Conservation (phyloP, 257 asterid genomes). For the Nicotiana sylvestris region DNA sequence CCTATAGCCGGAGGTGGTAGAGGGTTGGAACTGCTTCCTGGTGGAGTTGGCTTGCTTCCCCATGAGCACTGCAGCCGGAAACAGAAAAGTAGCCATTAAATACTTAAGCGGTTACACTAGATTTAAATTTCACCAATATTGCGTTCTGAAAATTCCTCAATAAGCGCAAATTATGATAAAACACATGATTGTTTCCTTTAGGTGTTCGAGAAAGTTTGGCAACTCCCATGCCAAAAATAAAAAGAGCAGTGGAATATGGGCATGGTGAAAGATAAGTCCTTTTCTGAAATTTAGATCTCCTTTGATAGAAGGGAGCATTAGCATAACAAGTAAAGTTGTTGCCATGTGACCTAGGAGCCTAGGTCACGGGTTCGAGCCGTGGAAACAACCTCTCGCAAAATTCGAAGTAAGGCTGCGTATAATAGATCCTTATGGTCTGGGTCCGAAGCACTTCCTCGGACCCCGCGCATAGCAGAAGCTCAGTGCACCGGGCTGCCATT, state of each 20-base stretch:
- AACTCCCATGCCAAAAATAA: neutral
- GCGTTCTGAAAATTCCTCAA: neutral
- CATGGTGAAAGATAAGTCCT: neutral
- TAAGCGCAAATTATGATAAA: neutral
- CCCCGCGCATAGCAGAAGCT: too few species aligned
- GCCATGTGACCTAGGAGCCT: too few species aligned
- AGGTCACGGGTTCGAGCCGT: too few species aligned
- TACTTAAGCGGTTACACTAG: neutral
- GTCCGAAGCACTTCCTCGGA: too few species aligned
- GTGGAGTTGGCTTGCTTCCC: conserved; percentile 90
- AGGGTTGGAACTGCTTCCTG: conserved; percentile 65
- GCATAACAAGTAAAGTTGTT: too few species aligned
- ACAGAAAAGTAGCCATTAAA: neutral
- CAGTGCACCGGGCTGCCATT: too few species aligned
- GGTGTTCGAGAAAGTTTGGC: neutral
- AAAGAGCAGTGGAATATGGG: neutral
- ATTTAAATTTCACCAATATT: neutral
- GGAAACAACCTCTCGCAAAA: too few species aligned
- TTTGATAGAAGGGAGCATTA: too few species aligned
- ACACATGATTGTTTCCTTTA: neutral
- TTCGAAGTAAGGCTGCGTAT: too few species aligned
- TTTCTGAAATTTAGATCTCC: too few species aligned
- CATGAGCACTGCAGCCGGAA: conserved; percentile 59
- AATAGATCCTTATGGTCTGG: too few species aligned
- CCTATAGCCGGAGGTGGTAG: conserved; percentile 65